A percentile compares a stretch with the other conserved stretches of the same genome.
phyloP scores from a whole-genome alignment of 2,329 filamentous ascomycete species.

The Fusarium neocosmosporiellum region DNA sequence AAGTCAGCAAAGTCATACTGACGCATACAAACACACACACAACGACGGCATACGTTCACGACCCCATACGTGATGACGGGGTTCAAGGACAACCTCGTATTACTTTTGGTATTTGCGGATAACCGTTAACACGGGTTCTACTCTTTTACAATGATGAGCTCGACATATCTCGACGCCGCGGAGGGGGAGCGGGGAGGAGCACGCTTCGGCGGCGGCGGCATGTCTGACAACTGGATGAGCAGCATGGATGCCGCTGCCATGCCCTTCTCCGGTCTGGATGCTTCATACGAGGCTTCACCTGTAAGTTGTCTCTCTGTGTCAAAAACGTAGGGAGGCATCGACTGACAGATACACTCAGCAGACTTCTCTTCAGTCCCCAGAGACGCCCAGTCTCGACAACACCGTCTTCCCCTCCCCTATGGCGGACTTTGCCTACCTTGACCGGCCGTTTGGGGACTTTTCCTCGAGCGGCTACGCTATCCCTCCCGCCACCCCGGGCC shows the following conservation, averaged over 20 bases:
- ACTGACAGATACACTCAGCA: constrained; percentile 17
- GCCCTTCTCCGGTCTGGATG: constrained; percentile 35
- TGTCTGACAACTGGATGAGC: constrained; percentile 36
- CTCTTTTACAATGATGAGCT: constrained; percentile 37
- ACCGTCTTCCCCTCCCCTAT: constrained; percentile 38
- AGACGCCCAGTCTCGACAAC: constrained; percentile 40
- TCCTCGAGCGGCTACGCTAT: constrained; percentile 31
- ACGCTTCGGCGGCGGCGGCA: constrained; percentile 15
- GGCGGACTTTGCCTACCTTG: constrained; percentile 40
- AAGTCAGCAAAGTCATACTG: constrained; percentile 7
- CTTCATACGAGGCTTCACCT: constrained; percentile 35
- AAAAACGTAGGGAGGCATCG: no score
- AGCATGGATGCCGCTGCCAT: constrained; percentile 33
- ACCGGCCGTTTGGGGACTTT: constrained; percentile 38
- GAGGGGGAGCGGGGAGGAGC: constrained; percentile 22
- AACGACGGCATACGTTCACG: background rate
- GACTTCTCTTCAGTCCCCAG: constrained; percentile 38
- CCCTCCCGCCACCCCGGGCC: constrained; percentile 27
- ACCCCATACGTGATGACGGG: constrained; percentile 40
- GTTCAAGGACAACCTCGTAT: constrained; percentile 37
- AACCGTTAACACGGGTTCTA: constrained; percentile 27
- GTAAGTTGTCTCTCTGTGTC: constrained; percentile 33
- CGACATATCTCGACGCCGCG: constrained; percentile 36
- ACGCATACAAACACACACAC: background rate
- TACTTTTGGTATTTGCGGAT: constrained; percentile 41